Conservation (phyloP, 1,284 basidiomycete genomes). For the Ceratobasidium sp. region DNA sequence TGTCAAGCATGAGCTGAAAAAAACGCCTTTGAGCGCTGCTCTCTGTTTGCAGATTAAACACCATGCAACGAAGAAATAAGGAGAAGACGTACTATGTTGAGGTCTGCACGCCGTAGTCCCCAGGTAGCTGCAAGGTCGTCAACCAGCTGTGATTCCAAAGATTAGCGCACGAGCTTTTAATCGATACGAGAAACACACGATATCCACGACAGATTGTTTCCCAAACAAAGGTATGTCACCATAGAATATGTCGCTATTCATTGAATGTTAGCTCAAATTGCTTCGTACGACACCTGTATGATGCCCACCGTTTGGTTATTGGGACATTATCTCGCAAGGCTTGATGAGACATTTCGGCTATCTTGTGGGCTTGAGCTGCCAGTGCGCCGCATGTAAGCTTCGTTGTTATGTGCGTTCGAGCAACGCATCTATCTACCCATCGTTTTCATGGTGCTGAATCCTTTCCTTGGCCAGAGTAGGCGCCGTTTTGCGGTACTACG, state of each 20-base stretch:
- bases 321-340: conserved; percentile 63
- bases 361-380: conserved; percentile 67
- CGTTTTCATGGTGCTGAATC: conserved; percentile 24
- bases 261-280: not conserved
- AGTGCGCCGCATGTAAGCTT: not conserved
- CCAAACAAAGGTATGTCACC: conserved; percentile 78
- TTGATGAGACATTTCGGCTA: conserved; percentile 69
- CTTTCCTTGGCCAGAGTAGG: conserved; percentile 32
- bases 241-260: conserved; percentile 82
- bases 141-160: conserved; percentile 65
- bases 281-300: not conserved
- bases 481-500: conserved; percentile 6
- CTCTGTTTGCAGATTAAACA: conserved; percentile 58
- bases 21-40: conserved; percentile 84
- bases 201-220: conserved; percentile 75
- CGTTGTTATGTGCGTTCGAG: not conserved
- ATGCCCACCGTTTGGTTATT: conserved; percentile 69
- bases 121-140: conserved; percentile 88
- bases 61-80: conserved; percentile 36
- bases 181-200: conserved; percentile 55
- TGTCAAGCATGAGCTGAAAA: conserved; percentile 69
- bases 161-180: not conserved
- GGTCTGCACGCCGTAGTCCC: conserved; percentile 69
- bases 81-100: conserved; percentile 70
- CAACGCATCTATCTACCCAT: conserved; percentile 6